These are phyloP conservation scores for Globisporangium parvum DNA, from an alignment of 352 stramenopile genomes.

Conservation along the genomic window DNA sequence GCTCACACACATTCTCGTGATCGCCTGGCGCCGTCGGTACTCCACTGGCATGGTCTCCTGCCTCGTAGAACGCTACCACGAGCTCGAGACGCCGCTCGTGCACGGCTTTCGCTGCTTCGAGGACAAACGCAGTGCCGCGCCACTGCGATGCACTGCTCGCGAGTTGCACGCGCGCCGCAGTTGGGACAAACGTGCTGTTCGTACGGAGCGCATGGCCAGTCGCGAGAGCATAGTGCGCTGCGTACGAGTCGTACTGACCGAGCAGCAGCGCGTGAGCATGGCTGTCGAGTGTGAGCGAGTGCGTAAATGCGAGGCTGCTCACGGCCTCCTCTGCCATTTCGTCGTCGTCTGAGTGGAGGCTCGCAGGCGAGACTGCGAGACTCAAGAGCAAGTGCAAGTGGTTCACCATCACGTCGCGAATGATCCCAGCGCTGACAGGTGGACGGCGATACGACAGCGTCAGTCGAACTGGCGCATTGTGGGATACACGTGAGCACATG, in stretches of 20 bases:
- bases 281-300: slow-evolving; percentile 8
- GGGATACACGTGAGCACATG: no score
- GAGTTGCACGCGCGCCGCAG: slow-evolving; percentile 30
- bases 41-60: not conserved
- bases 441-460: not conserved
- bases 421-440: slow-evolving; percentile 43
- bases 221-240: slow-evolving; percentile 20
- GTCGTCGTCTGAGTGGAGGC: slow-evolving; percentile 4
- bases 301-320: slow-evolving; percentile 16
- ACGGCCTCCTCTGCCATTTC: not conserved
- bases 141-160: slow-evolving; percentile 20
- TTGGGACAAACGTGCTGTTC: slow-evolving; percentile 17
- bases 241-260: slow-evolving; percentile 34
- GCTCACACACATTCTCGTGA: slow-evolving; percentile 9
- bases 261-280: slow-evolving; percentile 6
- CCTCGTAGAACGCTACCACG: slow-evolving; percentile 15
- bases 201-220: slow-evolving; percentile 5
- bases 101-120: slow-evolving; percentile 40
- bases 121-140: slow-evolving; percentile 25
- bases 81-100: slow-evolving; percentile 17
- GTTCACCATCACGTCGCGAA: slow-evolving; percentile 81
- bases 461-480: not conserved
- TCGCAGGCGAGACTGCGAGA: slow-evolving; percentile 26
- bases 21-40: not conserved
- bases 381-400: slow-evolving; percentile 65